Conservation (phyloP, 2,329 filamentous ascomycete species). For the Fusarium sp. region DNA sequence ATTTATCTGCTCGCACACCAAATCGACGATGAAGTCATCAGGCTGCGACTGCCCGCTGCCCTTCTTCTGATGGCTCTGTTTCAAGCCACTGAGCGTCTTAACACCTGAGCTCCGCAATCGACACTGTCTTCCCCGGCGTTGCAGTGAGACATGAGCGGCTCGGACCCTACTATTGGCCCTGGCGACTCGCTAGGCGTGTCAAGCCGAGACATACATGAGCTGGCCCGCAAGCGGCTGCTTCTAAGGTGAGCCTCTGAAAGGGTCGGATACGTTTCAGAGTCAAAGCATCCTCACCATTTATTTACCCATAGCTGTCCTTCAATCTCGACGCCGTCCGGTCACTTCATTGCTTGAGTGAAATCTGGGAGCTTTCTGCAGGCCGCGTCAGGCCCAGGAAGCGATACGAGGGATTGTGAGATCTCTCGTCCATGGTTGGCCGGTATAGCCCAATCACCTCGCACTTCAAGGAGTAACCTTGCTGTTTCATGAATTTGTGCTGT, state of each 20-base stretch:
- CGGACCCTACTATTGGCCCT: slow-evolving; percentile 31
- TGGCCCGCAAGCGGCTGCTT: slow-evolving; percentile 10
- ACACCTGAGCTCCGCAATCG: slow-evolving; percentile 27
- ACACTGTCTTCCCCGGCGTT: slow-evolving; percentile 30
- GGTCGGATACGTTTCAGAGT: slow-evolving; percentile 30
- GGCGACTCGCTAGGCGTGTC: slow-evolving; percentile 20
- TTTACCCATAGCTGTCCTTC: slow-evolving; percentile 22
- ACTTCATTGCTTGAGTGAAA: slow-evolving; percentile 1
- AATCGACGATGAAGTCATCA: slow-evolving; percentile 13
- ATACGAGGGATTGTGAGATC: slow-evolving; percentile 30
- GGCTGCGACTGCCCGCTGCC: slow-evolving; percentile 1
- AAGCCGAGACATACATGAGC: slow-evolving; percentile 44
- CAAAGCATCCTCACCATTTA: slow-evolving; percentile 27
- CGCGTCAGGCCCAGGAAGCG: slow-evolving; percentile 12
- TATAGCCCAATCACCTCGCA: slow-evolving; percentile 25
- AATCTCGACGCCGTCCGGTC: slow-evolving; percentile 26
- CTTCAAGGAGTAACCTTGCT: slow-evolving; percentile 32
- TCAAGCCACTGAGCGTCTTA: slow-evolving; percentile 19
- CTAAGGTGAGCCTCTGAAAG: slow-evolving; percentile 3
- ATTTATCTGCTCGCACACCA: slow-evolving; percentile 4
- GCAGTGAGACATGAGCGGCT: slow-evolving; percentile 29
- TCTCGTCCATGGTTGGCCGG: slow-evolving; percentile 17
- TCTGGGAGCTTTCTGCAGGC: slow-evolving; percentile 15
- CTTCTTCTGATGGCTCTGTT: slow-evolving; percentile 26
- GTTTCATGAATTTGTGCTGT: slow-evolving; percentile 19